Conservation (phyloP, 768 basidiomycete genomes). For the Phylloporus sp. region DNA sequence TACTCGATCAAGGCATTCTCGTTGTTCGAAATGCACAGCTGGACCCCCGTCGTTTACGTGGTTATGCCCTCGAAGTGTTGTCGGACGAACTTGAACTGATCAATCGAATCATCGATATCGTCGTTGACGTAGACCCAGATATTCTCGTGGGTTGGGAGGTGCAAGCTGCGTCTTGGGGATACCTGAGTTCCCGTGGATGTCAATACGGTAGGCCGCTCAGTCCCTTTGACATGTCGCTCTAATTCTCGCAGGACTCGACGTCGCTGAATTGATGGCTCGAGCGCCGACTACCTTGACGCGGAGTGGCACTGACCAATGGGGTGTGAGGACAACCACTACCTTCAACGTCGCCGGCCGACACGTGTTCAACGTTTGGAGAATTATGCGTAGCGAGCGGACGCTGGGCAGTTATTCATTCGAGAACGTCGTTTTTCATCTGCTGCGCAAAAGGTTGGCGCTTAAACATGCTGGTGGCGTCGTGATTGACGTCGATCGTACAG, state of each 20-base stretch:
- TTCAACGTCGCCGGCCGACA: constrained; percentile 86
- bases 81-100: constrained; percentile 74
- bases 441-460: constrained; percentile 60
- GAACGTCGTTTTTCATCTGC: constrained; percentile 78
- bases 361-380: constrained; percentile 87
- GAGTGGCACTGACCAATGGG: constrained; percentile 60
- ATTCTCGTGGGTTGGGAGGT: constrained; percentile 91
- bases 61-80: constrained; percentile 47
- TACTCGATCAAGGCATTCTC: constrained; percentile 47
- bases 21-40: constrained; percentile 41
- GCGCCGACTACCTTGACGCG: constrained; percentile 46
- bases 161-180: constrained; percentile 87
- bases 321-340: constrained; percentile 65
- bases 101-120: constrained; percentile 68
- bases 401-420: constrained; percentile 83
- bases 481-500: constrained; percentile 35
- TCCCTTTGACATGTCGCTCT: not conserved
- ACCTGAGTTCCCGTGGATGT: constrained; percentile 60
- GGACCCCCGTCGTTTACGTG: constrained; percentile 39
- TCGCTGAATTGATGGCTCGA: constrained; percentile 70
- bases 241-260: constrained; percentile 54
- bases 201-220: constrained; percentile 44
- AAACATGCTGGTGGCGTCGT: not conserved
- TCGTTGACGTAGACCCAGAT: constrained; percentile 82
- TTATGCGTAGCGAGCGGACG: constrained; percentile 81